Evolutionary conservation across 176 grass and related monocot species (phyloP).

Genomic region (Melocanna baccifera): DNA sequence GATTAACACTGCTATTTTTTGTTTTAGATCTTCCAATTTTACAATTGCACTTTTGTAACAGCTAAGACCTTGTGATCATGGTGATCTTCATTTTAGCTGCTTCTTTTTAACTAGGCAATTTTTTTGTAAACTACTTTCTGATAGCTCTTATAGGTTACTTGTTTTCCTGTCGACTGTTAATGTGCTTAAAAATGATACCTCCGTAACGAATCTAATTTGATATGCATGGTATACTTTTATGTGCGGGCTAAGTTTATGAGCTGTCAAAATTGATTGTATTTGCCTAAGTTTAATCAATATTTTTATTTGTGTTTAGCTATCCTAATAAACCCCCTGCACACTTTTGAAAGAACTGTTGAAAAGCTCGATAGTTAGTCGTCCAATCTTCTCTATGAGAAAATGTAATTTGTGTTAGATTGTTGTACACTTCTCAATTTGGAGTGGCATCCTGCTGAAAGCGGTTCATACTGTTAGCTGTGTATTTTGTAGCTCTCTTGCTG

Average conservation of each 20-base stretch:
- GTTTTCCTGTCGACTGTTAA: not conserved
- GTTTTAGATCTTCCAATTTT: not conserved
- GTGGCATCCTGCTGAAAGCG: constrained; percentile 19
- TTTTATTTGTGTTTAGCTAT: not conserved
- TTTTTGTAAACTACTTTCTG: not conserved
- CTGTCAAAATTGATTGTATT: not conserved
- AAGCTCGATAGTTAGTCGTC: not conserved
- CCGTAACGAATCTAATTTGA: not conserved
- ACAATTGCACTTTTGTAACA: not conserved
- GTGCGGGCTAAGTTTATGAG: not conserved
- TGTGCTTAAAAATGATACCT: not conserved
- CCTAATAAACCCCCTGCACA: not conserved
- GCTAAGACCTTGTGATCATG: not conserved
- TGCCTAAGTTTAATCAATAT: not conserved
- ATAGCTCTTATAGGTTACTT: not conserved
- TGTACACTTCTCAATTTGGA: constrained; percentile 4
- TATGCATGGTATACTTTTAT: not conserved
- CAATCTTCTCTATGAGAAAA: not conserved
- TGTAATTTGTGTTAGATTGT: not conserved
- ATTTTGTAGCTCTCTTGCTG: constrained; percentile 22
- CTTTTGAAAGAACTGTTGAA: not conserved
- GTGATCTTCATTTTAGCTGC: not conserved
- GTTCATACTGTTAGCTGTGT: constrained; percentile 8
- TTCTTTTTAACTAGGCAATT: not conserved
- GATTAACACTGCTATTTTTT: not conserved